phyloP scores from a whole-genome alignment of 1,284 basidiomycete species.

The Cutaneotrichosporon arboriforme region DNA sequence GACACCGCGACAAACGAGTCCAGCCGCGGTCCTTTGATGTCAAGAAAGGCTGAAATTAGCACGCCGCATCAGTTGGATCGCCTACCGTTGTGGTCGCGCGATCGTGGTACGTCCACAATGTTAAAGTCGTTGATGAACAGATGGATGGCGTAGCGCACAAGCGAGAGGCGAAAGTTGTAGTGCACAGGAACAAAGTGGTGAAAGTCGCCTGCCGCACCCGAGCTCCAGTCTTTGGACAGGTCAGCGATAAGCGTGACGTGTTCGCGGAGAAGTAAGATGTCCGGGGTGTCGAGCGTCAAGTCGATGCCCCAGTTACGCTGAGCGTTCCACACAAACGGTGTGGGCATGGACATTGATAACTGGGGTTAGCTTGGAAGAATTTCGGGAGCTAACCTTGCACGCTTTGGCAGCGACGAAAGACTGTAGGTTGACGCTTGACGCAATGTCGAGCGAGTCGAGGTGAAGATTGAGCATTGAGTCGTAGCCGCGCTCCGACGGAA shows the following conservation, averaged over 20 bases:
- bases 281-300: conserved; percentile 63
- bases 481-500: conserved; percentile 66
- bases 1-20: conserved; percentile 58
- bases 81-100: conserved; percentile 71
- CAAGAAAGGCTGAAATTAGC: conserved; percentile 60
- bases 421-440: conserved; percentile 81
- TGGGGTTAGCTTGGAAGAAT: background rate
- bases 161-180: conserved; percentile 64
- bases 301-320: conserved; percentile 71
- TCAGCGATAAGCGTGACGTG: conserved; percentile 89
- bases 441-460: conserved; percentile 69
- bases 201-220: conserved; percentile 70
- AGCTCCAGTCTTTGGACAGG: conserved; percentile 79
- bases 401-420: conserved; percentile 67
- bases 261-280: conserved; percentile 74
- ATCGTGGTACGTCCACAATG: conserved; percentile 79
- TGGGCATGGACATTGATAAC: conserved; percentile 50
- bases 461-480: conserved; percentile 71
- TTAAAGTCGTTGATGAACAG: conserved; percentile 92
- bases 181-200: conserved; percentile 74
- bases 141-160: conserved; percentile 70
- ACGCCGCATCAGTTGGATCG: background rate
- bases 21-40: conserved; percentile 58
- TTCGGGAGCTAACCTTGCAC: conserved; percentile 50
- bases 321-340: conserved; percentile 51